Conservation (phyloP, 2,329 filamentous ascomycete genomes). For the Beauveria varroae region DNA sequence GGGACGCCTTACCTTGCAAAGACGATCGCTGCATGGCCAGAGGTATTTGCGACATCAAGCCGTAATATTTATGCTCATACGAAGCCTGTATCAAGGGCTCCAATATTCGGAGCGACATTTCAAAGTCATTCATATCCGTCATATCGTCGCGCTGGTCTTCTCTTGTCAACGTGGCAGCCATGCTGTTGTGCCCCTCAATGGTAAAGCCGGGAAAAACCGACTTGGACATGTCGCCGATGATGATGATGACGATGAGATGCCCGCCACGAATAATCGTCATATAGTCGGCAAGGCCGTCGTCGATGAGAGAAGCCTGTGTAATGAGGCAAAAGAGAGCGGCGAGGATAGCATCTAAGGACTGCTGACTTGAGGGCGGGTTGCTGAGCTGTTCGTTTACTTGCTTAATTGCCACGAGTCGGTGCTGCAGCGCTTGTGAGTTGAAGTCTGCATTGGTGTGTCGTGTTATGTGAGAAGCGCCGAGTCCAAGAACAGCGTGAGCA, state of each 20-base stretch:
- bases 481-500: conserved; percentile 29
- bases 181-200: conserved; percentile 19
- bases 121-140: conserved; percentile 17
- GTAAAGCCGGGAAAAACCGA: conserved; percentile 20
- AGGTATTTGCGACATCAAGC: conserved; percentile 14
- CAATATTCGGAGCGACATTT: conserved; percentile 13
- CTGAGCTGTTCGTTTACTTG: conserved; percentile 27
- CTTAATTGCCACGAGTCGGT: conserved; percentile 28
- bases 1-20: conserved; percentile 14
- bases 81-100: conserved; percentile 14
- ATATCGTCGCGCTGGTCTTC: conserved; percentile 19
- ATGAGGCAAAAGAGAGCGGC: conserved; percentile 27
- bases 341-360: conserved; percentile 29
- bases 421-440: conserved; percentile 24
- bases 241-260: conserved; percentile 16
- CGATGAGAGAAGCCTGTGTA: conserved; percentile 29
- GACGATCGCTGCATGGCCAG: conserved; percentile 13
- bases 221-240: conserved; percentile 16
- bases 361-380: conserved; percentile 17
- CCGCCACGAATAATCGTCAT: conserved; percentile 27
- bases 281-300: conserved; percentile 31
- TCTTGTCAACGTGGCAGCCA: conserved; percentile 15
- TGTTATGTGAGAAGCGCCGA: conserved; percentile 30
- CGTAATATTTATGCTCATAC: conserved; percentile 16
- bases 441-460: conserved; percentile 21